Conservation (phyloP, 306 rosid species). For the Lagenaria siceraria region DNA sequence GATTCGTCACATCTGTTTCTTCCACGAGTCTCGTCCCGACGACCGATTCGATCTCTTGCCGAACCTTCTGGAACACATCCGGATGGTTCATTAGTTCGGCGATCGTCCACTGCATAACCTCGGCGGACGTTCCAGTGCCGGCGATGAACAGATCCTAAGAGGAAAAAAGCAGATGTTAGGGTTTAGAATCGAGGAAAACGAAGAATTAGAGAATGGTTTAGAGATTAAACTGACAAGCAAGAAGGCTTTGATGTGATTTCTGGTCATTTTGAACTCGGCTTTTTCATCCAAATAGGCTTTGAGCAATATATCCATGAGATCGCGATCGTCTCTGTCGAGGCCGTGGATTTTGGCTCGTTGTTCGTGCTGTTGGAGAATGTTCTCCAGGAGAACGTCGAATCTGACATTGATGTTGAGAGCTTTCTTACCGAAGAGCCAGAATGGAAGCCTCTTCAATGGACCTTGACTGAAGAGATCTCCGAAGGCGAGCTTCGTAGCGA, state of each 20-base stretch:
- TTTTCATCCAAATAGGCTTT: conserved; percentile 35
- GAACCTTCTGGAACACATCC: conserved; percentile 20
- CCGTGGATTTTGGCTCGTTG: conserved; percentile 31
- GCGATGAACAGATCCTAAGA: conserved; percentile 34
- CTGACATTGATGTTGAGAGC: conserved; percentile 28
- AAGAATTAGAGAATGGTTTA: too few species aligned
- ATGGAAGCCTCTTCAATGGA: conserved; percentile 37
- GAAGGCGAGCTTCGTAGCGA: conserved; percentile 24
- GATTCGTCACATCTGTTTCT: conserved; percentile 25
- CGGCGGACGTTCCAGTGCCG: conserved; percentile 34
- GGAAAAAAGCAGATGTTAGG: not conserved
- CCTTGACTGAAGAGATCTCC: conserved; percentile 29
- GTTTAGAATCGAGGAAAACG: not conserved
- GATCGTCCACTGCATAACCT: conserved; percentile 41
- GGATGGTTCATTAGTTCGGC: conserved; percentile 44
- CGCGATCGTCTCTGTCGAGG: conserved; percentile 16
- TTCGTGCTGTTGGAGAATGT: conserved; percentile 38
- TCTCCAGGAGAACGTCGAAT: conserved; percentile 49
- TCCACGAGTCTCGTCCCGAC: conserved; percentile 25
- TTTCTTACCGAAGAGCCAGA: conserved; percentile 43
- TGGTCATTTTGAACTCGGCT: conserved; percentile 36
- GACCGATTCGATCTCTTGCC: conserved; percentile 25
- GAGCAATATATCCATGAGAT: conserved; percentile 51
- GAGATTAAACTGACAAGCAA: conserved; percentile 24
- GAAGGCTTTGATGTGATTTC: conserved; percentile 56